These are phyloP conservation scores for Candida oleophila DNA, from an alignment of 805 yeast species.

Conservation along the genomic window DNA sequence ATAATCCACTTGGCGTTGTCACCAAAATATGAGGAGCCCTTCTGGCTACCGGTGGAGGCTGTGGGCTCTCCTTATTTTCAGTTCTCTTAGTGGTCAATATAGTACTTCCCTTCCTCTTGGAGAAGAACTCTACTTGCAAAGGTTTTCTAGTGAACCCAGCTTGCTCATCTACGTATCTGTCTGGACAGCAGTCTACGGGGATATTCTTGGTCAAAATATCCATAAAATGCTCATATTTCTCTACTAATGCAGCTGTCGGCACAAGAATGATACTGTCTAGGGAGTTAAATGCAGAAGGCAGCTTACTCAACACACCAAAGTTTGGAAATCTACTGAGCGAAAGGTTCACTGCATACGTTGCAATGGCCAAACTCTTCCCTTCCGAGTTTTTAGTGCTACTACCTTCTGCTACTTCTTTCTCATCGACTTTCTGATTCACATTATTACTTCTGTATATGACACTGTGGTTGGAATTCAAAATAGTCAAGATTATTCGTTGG, in stretches of 20 bases:
- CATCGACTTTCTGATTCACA: background rate
- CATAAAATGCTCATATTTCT: constrained; percentile 14
- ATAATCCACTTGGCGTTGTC: constrained; percentile 14
- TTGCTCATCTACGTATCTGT: constrained; percentile 10
- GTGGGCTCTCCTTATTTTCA: background rate
- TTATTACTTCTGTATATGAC: constrained; percentile 6
- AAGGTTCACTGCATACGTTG: constrained; percentile 18
- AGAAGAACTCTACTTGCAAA: constrained; percentile 14
- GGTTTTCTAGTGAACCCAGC: constrained; percentile 15
- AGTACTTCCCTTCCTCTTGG: constrained; percentile 4
- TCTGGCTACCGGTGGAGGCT: constrained; percentile 5
- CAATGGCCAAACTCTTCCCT: constrained; percentile 21
- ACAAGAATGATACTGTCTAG: constrained; percentile 22
- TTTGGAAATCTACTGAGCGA: constrained; percentile 18
- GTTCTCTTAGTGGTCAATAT: constrained; percentile 2
- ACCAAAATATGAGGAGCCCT: constrained; percentile 17
- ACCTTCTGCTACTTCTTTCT: background rate
- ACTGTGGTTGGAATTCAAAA: constrained; percentile 16
- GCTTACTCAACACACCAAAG: constrained; percentile 11
- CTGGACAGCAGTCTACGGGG: constrained; percentile 23
- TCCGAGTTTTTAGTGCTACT: constrained; percentile 3
- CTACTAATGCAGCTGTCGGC: constrained; percentile 21
- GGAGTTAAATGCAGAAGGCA: constrained; percentile 2
- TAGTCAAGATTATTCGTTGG: constrained; percentile 18
- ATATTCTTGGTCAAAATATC: constrained; percentile 14